These are phyloP conservation scores for Neurospora sp. DNA, from an alignment of 2,329 filamentous ascomycete genomes.

Conservation along the genomic window DNA sequence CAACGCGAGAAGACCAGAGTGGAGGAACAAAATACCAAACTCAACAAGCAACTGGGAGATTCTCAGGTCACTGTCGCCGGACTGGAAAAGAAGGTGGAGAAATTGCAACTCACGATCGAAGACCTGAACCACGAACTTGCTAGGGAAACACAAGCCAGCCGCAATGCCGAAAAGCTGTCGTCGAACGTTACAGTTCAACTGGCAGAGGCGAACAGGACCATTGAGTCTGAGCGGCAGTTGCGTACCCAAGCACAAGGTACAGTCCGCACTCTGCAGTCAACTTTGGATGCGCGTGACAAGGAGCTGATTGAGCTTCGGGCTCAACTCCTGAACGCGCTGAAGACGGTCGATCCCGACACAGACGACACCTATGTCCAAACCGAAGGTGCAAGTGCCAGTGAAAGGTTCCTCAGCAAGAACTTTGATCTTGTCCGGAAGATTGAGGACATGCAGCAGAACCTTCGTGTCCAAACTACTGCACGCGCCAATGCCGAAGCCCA, in stretches of 20 bases:
- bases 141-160: constrained; percentile 78
- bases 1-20: constrained; percentile 74
- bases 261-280: constrained; percentile 66
- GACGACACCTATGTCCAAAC: constrained; percentile 33
- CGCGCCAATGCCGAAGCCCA: constrained; percentile 76
- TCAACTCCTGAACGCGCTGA: constrained; percentile 73
- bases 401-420: constrained; percentile 59
- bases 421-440: constrained; percentile 82
- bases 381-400: constrained; percentile 41
- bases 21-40: constrained; percentile 72
- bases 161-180: constrained; percentile 81
- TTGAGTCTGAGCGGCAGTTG: constrained; percentile 83
- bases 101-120: constrained; percentile 76
- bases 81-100: constrained; percentile 89
- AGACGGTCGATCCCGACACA: constrained; percentile 72
- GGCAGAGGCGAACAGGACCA: constrained; percentile 76
- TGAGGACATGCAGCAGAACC: constrained; percentile 78
- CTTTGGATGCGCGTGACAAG: constrained; percentile 68
- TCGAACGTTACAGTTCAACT: constrained; percentile 74
- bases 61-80: constrained; percentile 72
- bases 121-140: constrained; percentile 89
- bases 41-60: constrained; percentile 78
- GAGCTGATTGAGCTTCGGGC: constrained; percentile 73
- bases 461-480: constrained; percentile 73
- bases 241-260: constrained; percentile 79